Evolutionary conservation across 2,329 filamentous ascomycete species (phyloP).

Genomic region (Teratosphaeriaceae sp.): DNA sequence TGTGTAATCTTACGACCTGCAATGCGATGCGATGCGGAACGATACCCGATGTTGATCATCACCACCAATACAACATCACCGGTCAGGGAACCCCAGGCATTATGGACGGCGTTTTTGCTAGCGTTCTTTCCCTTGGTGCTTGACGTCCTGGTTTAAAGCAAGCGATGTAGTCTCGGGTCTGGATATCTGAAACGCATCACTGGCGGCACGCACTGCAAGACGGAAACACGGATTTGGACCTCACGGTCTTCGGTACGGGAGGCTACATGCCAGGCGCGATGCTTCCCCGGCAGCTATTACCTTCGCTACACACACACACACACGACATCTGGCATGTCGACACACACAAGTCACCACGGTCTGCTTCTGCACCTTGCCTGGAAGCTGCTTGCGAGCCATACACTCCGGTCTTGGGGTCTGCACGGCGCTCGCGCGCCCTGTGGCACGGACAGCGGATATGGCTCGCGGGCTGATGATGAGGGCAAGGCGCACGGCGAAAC

Average conservation of each 20-base stretch:
- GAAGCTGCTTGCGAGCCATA: slow-evolving; percentile 9
- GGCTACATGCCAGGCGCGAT: neutral
- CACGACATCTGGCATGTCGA: slow-evolving; percentile 12
- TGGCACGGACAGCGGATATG: slow-evolving; percentile 17
- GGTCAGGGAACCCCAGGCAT: slow-evolving; percentile 29
- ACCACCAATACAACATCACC: slow-evolving; percentile 32
- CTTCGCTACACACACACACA: neutral
- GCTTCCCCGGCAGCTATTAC: neutral
- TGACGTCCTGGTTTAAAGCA: too few relatives aligned
- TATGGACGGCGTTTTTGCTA: slow-evolving; percentile 48
- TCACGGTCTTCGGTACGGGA: slow-evolving; percentile 7
- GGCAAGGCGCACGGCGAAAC: slow-evolving; percentile 1
- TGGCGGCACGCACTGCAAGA: slow-evolving; percentile 10
- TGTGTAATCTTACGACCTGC: slow-evolving; percentile 23
- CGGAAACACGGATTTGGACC: slow-evolving; percentile 7
- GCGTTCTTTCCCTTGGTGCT: slow-evolving; percentile 24
- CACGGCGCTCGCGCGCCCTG: neutral
- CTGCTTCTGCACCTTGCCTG: neutral
- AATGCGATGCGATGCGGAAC: slow-evolving; percentile 37
- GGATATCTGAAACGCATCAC: slow-evolving; percentile 2
- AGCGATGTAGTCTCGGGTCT: slow-evolving; percentile 10
- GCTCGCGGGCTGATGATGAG: slow-evolving; percentile 11
- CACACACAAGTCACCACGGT: neutral
- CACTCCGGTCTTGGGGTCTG: slow-evolving; percentile 15
- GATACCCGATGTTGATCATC: slow-evolving; percentile 35